Percentiles rank a stretch among this genome's conserved stretches.
Conservation (phyloP, 805 yeast species). For the Blastobotrys parvus region DNA sequence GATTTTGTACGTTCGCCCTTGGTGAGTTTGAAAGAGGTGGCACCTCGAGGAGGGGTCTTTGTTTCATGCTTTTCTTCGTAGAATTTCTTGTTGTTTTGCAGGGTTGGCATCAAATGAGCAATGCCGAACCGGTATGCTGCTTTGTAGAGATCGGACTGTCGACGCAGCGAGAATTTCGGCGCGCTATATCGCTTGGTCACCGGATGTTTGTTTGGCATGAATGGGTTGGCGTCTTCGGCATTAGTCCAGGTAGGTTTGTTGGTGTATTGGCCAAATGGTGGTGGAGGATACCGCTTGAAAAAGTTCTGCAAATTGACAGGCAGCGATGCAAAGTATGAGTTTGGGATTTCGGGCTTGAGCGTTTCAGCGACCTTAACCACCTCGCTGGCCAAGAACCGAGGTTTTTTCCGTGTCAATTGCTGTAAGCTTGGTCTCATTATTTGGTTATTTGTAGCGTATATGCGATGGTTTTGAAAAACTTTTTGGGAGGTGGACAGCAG, state of each 20-base stretch:
- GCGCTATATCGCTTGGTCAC: conserved; percentile 69
- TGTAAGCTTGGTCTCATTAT: conserved; percentile 23
- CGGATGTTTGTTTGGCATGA: conserved; percentile 76
- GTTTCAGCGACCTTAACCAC: conserved; percentile 13
- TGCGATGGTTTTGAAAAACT: conserved; percentile 2
- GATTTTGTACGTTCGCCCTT: conserved; percentile 61
- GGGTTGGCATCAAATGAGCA: conserved; percentile 62
- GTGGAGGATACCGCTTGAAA: conserved; percentile 77
- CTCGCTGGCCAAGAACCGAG: conserved; percentile 24
- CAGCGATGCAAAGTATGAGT: conserved; percentile 43
- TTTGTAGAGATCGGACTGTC: conserved; percentile 77
- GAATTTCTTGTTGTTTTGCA: conserved; percentile 55
- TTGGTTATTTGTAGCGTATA: background rate
- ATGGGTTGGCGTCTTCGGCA: conserved; percentile 76
- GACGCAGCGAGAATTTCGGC: conserved; percentile 70
- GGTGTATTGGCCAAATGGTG: conserved; percentile 63
- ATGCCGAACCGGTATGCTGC: conserved; percentile 77
- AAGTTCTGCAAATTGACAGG: conserved; percentile 66
- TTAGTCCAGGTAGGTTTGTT: conserved; percentile 53
- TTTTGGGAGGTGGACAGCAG: too few species aligned
- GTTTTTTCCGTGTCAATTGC: conserved; percentile 8
- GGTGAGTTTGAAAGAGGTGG: conserved; percentile 67
- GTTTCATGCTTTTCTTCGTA: conserved; percentile 66
- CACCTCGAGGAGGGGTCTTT: conserved; percentile 69
- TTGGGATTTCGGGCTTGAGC: conserved; percentile 12